A percentile compares a stretch with the other conserved stretches of the same genome.
phyloP scores from a whole-genome alignment of 176 grass and related monocot genomes.

The Olyra latifolia region DNA sequence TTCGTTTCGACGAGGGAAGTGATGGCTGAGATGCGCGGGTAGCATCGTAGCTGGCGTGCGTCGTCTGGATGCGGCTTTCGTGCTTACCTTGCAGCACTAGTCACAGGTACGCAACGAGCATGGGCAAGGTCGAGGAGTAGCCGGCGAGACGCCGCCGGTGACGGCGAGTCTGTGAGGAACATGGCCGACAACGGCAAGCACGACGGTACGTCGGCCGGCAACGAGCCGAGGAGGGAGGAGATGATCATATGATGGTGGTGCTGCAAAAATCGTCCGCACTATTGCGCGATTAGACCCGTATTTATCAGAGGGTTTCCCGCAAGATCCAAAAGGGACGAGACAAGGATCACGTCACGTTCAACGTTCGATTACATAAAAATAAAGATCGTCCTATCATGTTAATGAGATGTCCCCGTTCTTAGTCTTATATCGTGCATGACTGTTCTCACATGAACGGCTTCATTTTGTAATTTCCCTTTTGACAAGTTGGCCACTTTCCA shows the following conservation, averaged over 20 bases:
- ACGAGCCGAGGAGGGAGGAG: no score
- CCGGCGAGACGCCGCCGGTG: no score
- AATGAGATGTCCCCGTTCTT: not conserved
- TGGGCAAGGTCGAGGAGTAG: no score
- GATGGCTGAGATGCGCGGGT: not conserved
- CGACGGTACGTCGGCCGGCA: no score
- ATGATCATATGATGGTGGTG: no score
- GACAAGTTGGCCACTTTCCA: not conserved
- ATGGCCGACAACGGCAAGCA: no score
- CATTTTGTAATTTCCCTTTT: not conserved
- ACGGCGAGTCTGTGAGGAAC: no score
- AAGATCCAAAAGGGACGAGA: not conserved
- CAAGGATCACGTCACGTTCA: not conserved
- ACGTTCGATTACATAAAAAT: not conserved
- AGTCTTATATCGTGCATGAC: not conserved
- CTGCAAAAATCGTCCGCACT: no score
- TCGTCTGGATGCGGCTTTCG: not conserved
- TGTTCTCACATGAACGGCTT: not conserved
- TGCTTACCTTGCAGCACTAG: no score
- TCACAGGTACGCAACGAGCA: no score
- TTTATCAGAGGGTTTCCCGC: not conserved
- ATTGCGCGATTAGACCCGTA: no score
- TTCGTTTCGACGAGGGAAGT: slow-evolving; percentile 7
- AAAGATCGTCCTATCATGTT: no score
- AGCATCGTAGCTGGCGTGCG: not conserved